Percentiles rank a stretch among this genome's conserved stretches.
These are phyloP conservation scores for Termitomyces bulborhizus DNA, from an alignment of 768 basidiomycete species.

Conservation along the genomic window DNA sequence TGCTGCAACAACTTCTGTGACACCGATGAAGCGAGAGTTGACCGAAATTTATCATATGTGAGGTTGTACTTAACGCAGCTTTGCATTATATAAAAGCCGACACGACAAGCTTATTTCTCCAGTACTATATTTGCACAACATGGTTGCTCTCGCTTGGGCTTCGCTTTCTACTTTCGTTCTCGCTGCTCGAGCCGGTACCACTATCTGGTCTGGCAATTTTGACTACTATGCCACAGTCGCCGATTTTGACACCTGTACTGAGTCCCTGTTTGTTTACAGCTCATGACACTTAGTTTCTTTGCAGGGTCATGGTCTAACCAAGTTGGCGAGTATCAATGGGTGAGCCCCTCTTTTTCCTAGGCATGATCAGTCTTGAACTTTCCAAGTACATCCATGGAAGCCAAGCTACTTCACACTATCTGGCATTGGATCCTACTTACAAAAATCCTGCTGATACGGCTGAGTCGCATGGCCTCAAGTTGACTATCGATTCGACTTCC, in stretches of 20 bases:
- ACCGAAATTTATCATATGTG: constrained; percentile 24
- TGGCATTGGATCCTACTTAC: constrained; percentile 42
- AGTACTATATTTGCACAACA: background rate
- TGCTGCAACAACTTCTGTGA: constrained; percentile 16
- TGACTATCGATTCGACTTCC: constrained; percentile 48
- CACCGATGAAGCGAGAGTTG: constrained; percentile 21
- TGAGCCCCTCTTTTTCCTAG: constrained; percentile 14
- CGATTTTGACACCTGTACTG: constrained; percentile 48
- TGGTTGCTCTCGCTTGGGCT: constrained; percentile 24
- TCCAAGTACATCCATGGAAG: constrained; percentile 50
- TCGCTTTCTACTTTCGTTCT: constrained; percentile 27
- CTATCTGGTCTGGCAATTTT: constrained; percentile 51
- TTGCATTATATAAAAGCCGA: constrained; percentile 10
- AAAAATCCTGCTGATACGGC: constrained; percentile 53
- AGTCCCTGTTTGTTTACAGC: constrained; percentile 8
- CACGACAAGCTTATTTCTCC: background rate
- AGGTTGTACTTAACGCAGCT: background rate
- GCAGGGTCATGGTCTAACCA: constrained; percentile 52
- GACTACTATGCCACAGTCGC: constrained; percentile 37
- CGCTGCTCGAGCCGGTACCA: constrained; percentile 40
- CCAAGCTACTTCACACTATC: constrained; percentile 44
- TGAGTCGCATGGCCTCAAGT: constrained; percentile 44
- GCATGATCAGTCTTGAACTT: background rate
- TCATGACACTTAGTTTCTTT: background rate
- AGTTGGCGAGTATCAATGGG: constrained; percentile 56